Percentiles rank a stretch among this genome's conserved stretches.
phyloP scores from a whole-genome alignment of 495 filamentous ascomycete species.

The Sordaria brevicollis region DNA sequence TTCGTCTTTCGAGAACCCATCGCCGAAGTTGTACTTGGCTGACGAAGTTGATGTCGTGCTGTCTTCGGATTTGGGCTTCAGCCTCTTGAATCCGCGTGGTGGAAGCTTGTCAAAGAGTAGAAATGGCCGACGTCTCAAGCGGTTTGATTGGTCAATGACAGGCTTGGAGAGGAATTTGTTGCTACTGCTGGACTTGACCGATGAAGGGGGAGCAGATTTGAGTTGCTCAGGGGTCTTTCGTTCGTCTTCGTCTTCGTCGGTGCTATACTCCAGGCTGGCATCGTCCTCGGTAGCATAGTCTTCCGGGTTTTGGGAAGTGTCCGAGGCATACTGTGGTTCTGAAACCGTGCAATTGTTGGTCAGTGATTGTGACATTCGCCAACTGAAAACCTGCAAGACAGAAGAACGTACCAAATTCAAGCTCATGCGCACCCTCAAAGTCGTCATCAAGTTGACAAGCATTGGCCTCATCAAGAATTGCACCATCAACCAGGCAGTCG shows the following conservation, averaged over 20 bases:
- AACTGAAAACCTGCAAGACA: not conserved
- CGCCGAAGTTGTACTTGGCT: constrained; percentile 3
- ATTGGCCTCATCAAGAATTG: not conserved
- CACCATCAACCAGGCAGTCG: not conserved
- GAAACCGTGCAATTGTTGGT: not conserved
- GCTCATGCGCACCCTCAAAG: not conserved
- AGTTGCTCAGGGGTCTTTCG: not conserved
- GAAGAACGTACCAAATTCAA: not conserved
- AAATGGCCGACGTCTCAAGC: constrained; percentile 8
- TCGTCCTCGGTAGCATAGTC: not conserved
- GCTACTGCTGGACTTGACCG: not conserved
- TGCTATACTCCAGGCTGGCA: not conserved
- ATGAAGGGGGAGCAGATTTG: not conserved
- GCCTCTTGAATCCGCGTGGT: constrained; percentile 10
- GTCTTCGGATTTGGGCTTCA: not conserved
- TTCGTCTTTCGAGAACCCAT: constrained; percentile 16
- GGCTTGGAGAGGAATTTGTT: not conserved
- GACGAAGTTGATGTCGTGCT: not conserved
- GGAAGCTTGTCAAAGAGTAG: constrained; percentile 12
- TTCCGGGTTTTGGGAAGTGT: not conserved
- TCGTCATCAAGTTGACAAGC: not conserved
- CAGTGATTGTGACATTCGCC: not conserved
- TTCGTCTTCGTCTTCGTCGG: not conserved
- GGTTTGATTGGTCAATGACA: not conserved
- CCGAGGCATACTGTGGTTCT: not conserved